These are phyloP conservation scores for Pseudonectria buxi DNA, from an alignment of 2,329 filamentous ascomycete genomes.

Conservation along the genomic window DNA sequence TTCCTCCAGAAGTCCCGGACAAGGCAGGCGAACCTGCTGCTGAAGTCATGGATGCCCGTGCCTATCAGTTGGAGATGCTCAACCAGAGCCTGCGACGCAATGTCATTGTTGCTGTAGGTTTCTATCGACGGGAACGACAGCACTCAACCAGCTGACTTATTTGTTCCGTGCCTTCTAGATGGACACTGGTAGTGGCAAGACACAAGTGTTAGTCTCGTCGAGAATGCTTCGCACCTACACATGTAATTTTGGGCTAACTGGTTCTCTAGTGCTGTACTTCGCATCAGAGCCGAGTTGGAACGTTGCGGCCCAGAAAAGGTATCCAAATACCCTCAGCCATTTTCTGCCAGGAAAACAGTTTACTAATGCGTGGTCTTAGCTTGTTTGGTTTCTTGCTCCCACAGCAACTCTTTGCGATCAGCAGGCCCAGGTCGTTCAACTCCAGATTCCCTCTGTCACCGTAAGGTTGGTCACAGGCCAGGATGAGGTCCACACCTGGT, in stretches of 20 bases:
- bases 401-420: constrained; percentile 62
- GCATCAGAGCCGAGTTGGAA: constrained; percentile 60
- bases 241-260: constrained; percentile 12
- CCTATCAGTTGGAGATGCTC: constrained; percentile 73
- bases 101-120: constrained; percentile 61
- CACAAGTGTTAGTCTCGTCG: constrained; percentile 55
- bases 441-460: constrained; percentile 53
- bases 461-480: constrained; percentile 59
- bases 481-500: constrained; percentile 69
- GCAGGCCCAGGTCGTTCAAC: constrained; percentile 53
- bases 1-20: neutral
- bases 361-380: constrained; percentile 28
- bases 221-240: neutral
- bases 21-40: constrained; percentile 4
- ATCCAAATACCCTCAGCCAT: constrained; percentile 1
- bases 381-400: constrained; percentile 68
- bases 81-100: constrained; percentile 61
- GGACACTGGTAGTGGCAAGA: constrained; percentile 76
- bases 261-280: constrained; percentile 52
- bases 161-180: constrained; percentile 42
- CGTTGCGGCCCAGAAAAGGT: constrained; percentile 48
- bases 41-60: constrained; percentile 39
- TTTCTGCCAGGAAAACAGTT: no score
- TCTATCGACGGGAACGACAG: neutral
- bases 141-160: constrained; percentile 3